Percentiles rank a stretch among this genome's conserved stretches.
Evolutionary conservation across 2,329 filamentous ascomycete genomes (phyloP).

Genomic region (Colletotrichum cordylinicola): DNA sequence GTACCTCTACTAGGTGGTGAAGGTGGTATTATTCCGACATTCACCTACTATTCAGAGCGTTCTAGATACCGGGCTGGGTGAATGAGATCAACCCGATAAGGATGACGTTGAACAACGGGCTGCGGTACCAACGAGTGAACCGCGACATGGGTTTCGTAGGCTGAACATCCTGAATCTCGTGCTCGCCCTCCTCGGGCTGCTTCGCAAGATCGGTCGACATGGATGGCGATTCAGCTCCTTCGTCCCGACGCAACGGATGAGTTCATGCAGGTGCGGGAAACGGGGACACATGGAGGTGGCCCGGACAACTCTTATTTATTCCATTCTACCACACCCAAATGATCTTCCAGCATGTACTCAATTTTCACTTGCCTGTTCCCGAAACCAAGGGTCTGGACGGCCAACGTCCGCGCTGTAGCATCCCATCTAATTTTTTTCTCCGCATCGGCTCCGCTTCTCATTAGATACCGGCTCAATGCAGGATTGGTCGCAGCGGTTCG

Average conservation of each 20-base stretch:
- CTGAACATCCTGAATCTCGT: slow-evolving; percentile 1
- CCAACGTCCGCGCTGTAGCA: background rate
- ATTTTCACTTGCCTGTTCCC: background rate
- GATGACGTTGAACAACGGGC: slow-evolving; percentile 52
- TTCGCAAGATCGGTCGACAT: slow-evolving; percentile 12
- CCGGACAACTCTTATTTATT: background rate
- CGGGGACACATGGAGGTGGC: background rate
- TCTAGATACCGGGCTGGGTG: slow-evolving; percentile 53
- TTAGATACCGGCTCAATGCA: background rate
- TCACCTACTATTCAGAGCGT: slow-evolving; percentile 46
- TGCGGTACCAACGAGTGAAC: slow-evolving; percentile 44
- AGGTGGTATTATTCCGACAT: too few relatives aligned
- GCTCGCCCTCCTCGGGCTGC: slow-evolving; percentile 2
- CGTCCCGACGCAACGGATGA: background rate
- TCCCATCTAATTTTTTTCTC: background rate
- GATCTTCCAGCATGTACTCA: background rate
- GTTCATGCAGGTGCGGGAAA: slow-evolving; percentile 6
- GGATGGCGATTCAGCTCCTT: background rate
- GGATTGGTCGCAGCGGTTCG: background rate
- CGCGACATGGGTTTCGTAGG: slow-evolving; percentile 29
- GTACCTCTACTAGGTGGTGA: too few relatives aligned
- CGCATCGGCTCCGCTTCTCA: background rate
- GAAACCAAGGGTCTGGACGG: background rate
- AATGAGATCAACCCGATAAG: slow-evolving; percentile 49
- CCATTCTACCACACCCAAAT: background rate